Evolutionary conservation across 495 filamentous ascomycete genomes (phyloP).

Genomic region (Lasiosphaeris hirsuta): DNA sequence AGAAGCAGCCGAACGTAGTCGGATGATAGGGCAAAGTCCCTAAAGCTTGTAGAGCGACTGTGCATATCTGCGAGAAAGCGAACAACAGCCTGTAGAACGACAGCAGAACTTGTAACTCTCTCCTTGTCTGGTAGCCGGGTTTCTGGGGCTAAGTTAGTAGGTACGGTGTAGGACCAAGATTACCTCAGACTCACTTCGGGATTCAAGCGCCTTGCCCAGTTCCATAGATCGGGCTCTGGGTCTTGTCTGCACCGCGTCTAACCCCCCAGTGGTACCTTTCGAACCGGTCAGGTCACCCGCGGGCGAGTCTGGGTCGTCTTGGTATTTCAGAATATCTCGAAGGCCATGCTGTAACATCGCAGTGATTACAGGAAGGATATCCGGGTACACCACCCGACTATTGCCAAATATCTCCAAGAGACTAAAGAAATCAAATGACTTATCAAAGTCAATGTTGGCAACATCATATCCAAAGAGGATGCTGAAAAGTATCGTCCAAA

Average conservation of each 20-base stretch:
- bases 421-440: constrained; percentile 67
- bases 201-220: constrained; percentile 47
- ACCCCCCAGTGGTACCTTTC: constrained; percentile 15
- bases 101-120: constrained; percentile 47
- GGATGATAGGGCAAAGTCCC: constrained; percentile 73
- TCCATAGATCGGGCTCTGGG: constrained; percentile 48
- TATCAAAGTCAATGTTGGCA: constrained; percentile 67
- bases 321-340: constrained; percentile 60
- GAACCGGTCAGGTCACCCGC: constrained; percentile 21
- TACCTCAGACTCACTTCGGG: constrained; percentile 46
- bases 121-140: constrained; percentile 42
- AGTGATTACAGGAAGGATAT: constrained; percentile 76
- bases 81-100: constrained; percentile 66
- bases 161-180: not conserved
- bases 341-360: constrained; percentile 84
- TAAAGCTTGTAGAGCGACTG: constrained; percentile 64
- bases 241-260: constrained; percentile 28
- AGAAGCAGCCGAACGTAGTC: constrained; percentile 77
- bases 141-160: constrained; percentile 26
- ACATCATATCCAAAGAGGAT: constrained; percentile 84
- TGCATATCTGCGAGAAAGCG: constrained; percentile 79
- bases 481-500: constrained; percentile 89
- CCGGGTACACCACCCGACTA: constrained; percentile 66
- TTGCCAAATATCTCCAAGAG: constrained; percentile 69
- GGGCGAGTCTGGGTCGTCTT: constrained; percentile 56